Percentiles rank a stretch among this genome's conserved stretches.
phyloP scores from a whole-genome alignment of 176 grass and related monocot species.

The Musa schizocarpa region DNA sequence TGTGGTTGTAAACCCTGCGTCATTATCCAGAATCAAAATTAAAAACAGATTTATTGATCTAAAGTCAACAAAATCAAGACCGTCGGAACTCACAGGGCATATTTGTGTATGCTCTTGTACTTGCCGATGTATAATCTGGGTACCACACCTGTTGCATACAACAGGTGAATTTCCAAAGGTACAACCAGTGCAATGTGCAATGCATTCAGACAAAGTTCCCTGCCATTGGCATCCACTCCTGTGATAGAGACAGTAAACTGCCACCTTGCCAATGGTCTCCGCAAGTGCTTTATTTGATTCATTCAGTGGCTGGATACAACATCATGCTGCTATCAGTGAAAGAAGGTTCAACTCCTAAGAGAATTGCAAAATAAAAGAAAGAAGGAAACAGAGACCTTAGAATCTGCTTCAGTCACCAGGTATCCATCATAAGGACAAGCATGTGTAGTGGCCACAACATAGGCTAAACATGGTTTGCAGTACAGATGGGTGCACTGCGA shows the following conservation, averaged over 20 bases:
- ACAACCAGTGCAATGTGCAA: slow-evolving; percentile 57
- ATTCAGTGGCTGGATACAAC: slow-evolving; percentile 54
- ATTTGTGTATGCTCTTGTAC: slow-evolving; percentile 95
- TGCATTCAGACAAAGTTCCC: slow-evolving; percentile 68
- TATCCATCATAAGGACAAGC: slow-evolving; percentile 97
- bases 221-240: slow-evolving; percentile 96
- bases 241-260: slow-evolving; percentile 75
- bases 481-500: slow-evolving; percentile 97
- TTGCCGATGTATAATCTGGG: slow-evolving; percentile 89
- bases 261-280: slow-evolving; percentile 65
- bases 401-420: slow-evolving; percentile 89
- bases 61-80: slow-evolving; percentile 1
- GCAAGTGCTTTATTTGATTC: slow-evolving; percentile 74
- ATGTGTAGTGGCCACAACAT: slow-evolving; percentile 80
- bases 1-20: slow-evolving; percentile 61
- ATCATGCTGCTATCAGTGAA: slow-evolving; percentile 17
- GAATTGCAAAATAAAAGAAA: background rate
- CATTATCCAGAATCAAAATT: background rate
- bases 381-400: slow-evolving; percentile 51
- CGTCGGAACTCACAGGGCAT: slow-evolving; percentile 58
- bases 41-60: slow-evolving; percentile 5
- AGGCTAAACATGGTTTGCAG: slow-evolving; percentile 89
- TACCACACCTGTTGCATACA: slow-evolving; percentile 82
- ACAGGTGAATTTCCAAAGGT: slow-evolving; percentile 83
- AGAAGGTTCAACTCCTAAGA: background rate